phyloP scores from a whole-genome alignment of 495 filamentous ascomycete genomes.

The Zalerion maritima region DNA sequence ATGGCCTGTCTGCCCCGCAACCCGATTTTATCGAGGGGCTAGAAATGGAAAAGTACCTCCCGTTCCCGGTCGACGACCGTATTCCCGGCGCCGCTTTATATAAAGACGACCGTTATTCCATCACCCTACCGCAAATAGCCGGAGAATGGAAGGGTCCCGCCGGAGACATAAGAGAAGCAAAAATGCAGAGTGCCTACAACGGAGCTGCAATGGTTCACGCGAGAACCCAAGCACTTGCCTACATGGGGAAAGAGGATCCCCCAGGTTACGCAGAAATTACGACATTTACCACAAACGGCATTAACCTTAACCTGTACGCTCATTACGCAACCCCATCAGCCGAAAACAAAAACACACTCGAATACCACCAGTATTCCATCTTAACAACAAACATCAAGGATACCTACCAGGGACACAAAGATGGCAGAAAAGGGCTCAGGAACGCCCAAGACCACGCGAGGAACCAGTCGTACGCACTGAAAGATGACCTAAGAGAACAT shows the following conservation, averaged over 20 bases:
- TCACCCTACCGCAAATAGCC: slow-evolving; percentile 17
- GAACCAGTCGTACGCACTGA: slow-evolving; percentile 9
- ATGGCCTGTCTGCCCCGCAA: slow-evolving; percentile 16
- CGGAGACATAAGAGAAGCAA: slow-evolving; percentile 12
- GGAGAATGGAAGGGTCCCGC: slow-evolving; percentile 19
- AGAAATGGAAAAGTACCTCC: slow-evolving; percentile 10
- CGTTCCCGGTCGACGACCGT: slow-evolving; percentile 16
- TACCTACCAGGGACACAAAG: slow-evolving; percentile 7
- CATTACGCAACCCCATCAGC: slow-evolving; percentile 16
- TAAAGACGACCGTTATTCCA: slow-evolving; percentile 11
- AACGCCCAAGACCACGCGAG: slow-evolving; percentile 15
- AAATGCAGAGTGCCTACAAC: slow-evolving; percentile 12
- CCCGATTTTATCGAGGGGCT: slow-evolving; percentile 18
- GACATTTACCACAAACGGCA: slow-evolving; percentile 22
- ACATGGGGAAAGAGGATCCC: slow-evolving; percentile 12
- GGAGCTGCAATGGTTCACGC: slow-evolving; percentile 19
- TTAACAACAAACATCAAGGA: slow-evolving; percentile 8
- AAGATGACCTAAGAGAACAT: slow-evolving; percentile 13
- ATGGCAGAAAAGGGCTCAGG: slow-evolving; percentile 10
- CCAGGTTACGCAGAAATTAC: slow-evolving; percentile 14
- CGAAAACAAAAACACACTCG: slow-evolving; percentile 11
- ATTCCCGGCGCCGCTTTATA: slow-evolving; percentile 16
- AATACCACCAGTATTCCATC: slow-evolving; percentile 19
- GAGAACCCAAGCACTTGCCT: slow-evolving; percentile 15
- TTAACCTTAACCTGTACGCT: slow-evolving; percentile 16